Base-by-base conservation (phyloP, 108 stramenopile species). In the Skeletonema costatum region DNA sequence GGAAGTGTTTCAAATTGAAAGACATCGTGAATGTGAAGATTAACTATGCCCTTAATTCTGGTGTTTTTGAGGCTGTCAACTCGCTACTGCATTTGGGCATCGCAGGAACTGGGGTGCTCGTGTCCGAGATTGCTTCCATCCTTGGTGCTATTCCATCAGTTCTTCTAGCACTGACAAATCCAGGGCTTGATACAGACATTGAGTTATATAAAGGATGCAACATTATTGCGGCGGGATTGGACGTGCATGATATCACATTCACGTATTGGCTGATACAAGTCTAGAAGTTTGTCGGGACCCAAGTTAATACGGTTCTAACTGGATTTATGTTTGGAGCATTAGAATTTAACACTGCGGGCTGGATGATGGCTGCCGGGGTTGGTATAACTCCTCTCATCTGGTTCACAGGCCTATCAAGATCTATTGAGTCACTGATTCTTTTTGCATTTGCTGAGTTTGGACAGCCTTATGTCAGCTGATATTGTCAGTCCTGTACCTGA, bases 91-190 rank as follows among this genome's bases (percentile, higher is more conserved):
- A 62, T 35, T 35, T 62, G 11, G 61, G 61, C 4, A 12, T 62
- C 32, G 32, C 33, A 4, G 33, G 61, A 32, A 62, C 11, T 14
- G 61, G 61, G 14, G 11, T 62, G 32, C 11, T 62, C 0, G 61
- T 4, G 4, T 32, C 32, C 13, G 33, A 3, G 14, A 7, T 62
- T 35, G 61, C 61, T 32, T 33, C 61, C 32, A 35, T 62, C 32
- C 61, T 62, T 11, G 61, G 61, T 62, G 32, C 33, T 32, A 62
- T 62, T 4, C 61, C 61, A 32, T 32, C 61, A 14, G 12, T 12
- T 14, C 61, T 62, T 32, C 11, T 14, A 32, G 61, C 61, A 32
- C 33, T 62, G 61, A 62, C 61, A 14, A 62, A 62, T 62, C 61
- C 61, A 0, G 61, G 61, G 32, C 32, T 32, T 62, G 61, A 13